Percentiles rank a stretch among this genome's conserved stretches.
phyloP scores from a whole-genome alignment of 75 land plant genomes.

The Pinus tabuliformis region DNA sequence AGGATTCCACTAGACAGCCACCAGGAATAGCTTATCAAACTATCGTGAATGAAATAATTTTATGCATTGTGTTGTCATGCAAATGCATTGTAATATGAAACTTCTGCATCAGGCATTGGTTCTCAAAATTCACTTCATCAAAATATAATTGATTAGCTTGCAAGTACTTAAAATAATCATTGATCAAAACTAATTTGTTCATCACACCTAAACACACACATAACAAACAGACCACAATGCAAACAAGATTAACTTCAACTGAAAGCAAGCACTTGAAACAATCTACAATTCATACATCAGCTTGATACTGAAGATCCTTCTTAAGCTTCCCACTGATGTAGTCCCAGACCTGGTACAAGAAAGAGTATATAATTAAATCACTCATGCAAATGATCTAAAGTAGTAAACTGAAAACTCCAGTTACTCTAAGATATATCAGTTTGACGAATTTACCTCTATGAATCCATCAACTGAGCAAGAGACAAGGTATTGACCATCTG shows the following conservation, averaged over 20 bases:
- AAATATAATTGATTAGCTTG: not conserved
- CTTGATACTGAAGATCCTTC: constrained; percentile 98
- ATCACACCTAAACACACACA: not conserved
- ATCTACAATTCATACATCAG: constrained; percentile 64
- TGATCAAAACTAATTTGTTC: not conserved
- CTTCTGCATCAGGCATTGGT: not conserved
- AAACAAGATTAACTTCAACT: constrained; percentile 1
- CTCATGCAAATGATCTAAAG: not conserved
- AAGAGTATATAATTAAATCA: not conserved
- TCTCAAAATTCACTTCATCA: not conserved
- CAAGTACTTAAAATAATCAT: not conserved
- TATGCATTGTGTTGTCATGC: not conserved
- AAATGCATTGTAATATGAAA: not conserved
- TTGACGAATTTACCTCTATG: constrained; percentile 66
- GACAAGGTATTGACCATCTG: constrained; percentile 97
- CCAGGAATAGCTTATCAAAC: not conserved
- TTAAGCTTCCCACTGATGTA: constrained; percentile 95
- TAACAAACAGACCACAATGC: not conserved
- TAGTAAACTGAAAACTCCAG: not conserved
- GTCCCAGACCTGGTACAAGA: constrained; percentile 85
- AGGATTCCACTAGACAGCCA: not conserved
- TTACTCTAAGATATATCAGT: not conserved
- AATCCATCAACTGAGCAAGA: constrained; percentile 96
- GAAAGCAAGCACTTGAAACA: constrained; percentile 1
- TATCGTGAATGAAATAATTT: not conserved